Conservation (phyloP, 225 moss, liverwort and hornwort species). For the Rhytidiadelphus loreus region DNA sequence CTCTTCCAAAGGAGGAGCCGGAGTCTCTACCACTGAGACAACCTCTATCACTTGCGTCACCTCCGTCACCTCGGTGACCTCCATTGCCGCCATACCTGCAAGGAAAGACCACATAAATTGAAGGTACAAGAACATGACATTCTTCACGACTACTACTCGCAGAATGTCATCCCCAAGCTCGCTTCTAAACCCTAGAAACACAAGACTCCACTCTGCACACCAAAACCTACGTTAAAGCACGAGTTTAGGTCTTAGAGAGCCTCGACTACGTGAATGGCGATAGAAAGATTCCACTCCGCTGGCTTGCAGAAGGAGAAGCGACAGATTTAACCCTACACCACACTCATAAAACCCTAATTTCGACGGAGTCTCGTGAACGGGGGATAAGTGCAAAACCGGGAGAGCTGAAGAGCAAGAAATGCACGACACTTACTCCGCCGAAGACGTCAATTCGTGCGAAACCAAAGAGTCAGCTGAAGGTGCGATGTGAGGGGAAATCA, state of each 20-base stretch:
- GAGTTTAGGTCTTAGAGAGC: no score
- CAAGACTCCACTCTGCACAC: neutral
- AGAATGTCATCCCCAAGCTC: neutral
- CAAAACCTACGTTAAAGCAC: neutral
- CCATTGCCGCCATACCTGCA: conserved; percentile 38
- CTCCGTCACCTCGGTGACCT: conserved; percentile 17
- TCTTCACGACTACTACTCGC: neutral
- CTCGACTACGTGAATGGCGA: neutral
- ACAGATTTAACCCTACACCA: neutral
- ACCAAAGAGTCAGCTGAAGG: neutral
- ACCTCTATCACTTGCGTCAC: neutral
- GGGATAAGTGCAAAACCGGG: neutral
- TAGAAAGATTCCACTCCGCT: neutral
- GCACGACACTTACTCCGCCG: neutral
- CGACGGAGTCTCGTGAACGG: neutral
- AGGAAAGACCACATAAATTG: neutral
- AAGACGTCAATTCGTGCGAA: conserved; percentile 5
- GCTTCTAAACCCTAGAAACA: neutral
- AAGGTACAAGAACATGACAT: neutral
- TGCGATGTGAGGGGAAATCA: neutral
- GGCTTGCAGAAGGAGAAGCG: no score
- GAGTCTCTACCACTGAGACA: neutral
- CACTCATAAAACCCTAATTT: conserved; percentile 6
- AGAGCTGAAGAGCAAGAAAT: neutral
- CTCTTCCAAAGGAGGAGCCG: neutral